Base-by-base conservation (phyloP, 2,329 filamentous ascomycete species). In the Phaeoacremonium minimum region DNA sequence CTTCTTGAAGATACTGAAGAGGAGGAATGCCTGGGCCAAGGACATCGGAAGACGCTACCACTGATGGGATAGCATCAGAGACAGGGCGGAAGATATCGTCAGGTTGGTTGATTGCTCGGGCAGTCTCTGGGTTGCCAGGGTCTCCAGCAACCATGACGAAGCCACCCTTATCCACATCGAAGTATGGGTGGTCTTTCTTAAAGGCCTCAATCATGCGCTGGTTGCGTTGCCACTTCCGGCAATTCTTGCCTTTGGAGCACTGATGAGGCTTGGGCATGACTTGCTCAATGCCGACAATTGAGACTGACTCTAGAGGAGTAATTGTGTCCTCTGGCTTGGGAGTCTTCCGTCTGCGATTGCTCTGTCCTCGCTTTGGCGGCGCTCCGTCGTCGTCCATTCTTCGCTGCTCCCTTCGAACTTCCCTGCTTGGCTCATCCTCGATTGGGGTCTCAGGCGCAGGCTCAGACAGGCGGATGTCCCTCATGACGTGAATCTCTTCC, bases 281-380 rank as follows among this genome's bases (percentile, higher is more conserved):
- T 59, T 95, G 87, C 63, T 95, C 89, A 45, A 95, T 95, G 18
- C 85, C 89, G 20, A 95, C 88, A 48, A 95, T 95, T 1, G 88
- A 95, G 4, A 93, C 83, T 1, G 87, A 91, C 57, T 95, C 87
- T 40, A 82, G 75, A 3, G 87, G 87, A 2, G 83, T 83, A 55
- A 93, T 83, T 32, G 77, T 64, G 49, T 90, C 84, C 44, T 80
- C 77, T 35, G 66, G 58, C 11, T 66, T 58, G 7, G 56, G 50
- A 39, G 60, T 63, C 45, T 59, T 61, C 40, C 57, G 61, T 28
- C 57, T 55, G 31, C 58, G 59, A 30, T 59, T 55, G 45, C 55
- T 64, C 26, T 50, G 52, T 55, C 61, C 64, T 41, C 64, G 62
- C 49, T 61, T 67, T 7, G 60, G 58, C 16, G 60, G 56, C 44